Base-by-base conservation (phyloP, 768 basidiomycete species). In the Naganishia onofrii region DNA sequence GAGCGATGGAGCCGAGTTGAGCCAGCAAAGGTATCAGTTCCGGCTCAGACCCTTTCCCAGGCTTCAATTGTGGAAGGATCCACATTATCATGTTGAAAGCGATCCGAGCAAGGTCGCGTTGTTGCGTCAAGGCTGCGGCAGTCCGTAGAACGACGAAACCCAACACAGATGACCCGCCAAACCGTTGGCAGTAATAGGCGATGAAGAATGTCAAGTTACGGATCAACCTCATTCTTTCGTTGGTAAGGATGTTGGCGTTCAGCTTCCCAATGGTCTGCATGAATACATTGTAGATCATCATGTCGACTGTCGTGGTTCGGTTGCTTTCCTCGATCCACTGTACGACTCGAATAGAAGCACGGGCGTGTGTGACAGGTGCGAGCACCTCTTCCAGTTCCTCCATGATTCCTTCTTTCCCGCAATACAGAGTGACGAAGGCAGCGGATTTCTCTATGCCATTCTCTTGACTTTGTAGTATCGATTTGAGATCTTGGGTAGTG, bases 201-300 rank as follows among this genome's bases (percentile, higher is more conserved):
- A 92, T 84, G 85, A 91, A 88, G 32, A 97, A 80, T 31, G 86
- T 87, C 54, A 95, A 81, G 1, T 87, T 85, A 67, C 91, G 88
- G 48, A 93, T 76, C 32, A 88, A 82, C 15, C 94, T 87, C 48
- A 87, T 80, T 76, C 94, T 91, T 77, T 95, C 92, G 77, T 91
- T 90, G 71, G 95, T 85, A 46, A 96, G 84, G 23, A 88, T 88
- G 0, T 87, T 86, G 12, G 81, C 78, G 69, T 90, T 86, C 10
- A 92, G 81, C 48, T 85, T 84, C 6, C 87, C 84, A 72, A 94
- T 87, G 17, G 95, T 83, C 63, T 86, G 85, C 69, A 89, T 88
- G 31, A 92, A 78, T 67, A 91, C 85, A 71, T 93, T 91, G 77
- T 91, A 93, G 5, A 88, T 87, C 58, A 87, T 85, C n/a, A 82